Conservation (phyloP, 2,329 filamentous ascomycete genomes). For the Ceratocystis harringtonii region DNA sequence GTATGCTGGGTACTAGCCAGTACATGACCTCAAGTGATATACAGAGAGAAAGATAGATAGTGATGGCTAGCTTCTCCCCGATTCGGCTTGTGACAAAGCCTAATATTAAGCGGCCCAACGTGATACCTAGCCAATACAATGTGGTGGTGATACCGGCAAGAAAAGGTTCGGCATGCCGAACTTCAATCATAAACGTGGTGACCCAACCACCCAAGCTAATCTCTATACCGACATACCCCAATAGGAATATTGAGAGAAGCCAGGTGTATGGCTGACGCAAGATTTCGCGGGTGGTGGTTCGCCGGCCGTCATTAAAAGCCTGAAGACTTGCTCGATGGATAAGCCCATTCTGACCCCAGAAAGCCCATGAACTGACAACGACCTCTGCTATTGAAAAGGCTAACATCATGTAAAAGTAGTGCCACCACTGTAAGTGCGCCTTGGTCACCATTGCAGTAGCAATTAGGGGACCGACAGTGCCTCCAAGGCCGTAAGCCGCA, state of each 20-base stretch:
- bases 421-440: constrained; percentile 48
- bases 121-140: constrained; percentile 74
- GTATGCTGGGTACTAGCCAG: constrained; percentile 67
- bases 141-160: constrained; percentile 61
- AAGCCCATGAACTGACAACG: constrained; percentile 35
- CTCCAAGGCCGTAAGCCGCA: constrained; percentile 57
- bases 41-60: constrained; percentile 46
- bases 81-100: constrained; percentile 62
- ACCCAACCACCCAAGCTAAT: constrained; percentile 66
- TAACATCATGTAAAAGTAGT: constrained; percentile 64
- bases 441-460: constrained; percentile 59
- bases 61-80: constrained; percentile 54
- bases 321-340: constrained; percentile 34
- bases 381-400: constrained; percentile 43
- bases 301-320: constrained; percentile 24
- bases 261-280: constrained; percentile 47
- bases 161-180: constrained; percentile 54
- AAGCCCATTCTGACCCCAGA: constrained; percentile 47
- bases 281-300: constrained; percentile 32
- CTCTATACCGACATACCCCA: constrained; percentile 67
- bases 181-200: constrained; percentile 71
- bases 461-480: constrained; percentile 51
- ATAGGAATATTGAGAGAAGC: constrained; percentile 58
- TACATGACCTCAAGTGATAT: constrained; percentile 56
- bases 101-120: constrained; percentile 54